Base-by-base conservation (phyloP, 1,284 basidiomycete genomes). In the Pseudozyma tsukubaensis region DNA sequence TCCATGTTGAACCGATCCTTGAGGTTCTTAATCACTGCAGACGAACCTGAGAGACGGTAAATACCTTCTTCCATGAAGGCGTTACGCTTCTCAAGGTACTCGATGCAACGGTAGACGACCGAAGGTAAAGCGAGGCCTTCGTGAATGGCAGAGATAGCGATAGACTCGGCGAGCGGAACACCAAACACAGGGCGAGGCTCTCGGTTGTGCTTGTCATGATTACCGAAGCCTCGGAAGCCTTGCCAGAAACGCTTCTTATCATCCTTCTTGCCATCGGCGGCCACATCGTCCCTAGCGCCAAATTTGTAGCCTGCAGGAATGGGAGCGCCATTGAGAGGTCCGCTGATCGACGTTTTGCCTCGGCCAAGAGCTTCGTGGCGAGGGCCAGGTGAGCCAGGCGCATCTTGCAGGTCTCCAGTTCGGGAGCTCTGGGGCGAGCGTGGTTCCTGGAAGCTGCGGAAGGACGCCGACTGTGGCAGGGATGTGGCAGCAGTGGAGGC, bases 31-130 rank as follows among this genome's bases (percentile, higher is more conserved):
- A 98, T 95, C 56, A 95, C 94, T 32, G 94, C 93, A 4, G 80
- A 75, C 44, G 74, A 78, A 35, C 83, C 84, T 4, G 76, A 80
- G 57, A 99, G 87, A 55, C 96, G 90, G 86, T 99, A 99, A 75
- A 99, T 97, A 39, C 96, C 96, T 86, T 99, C 96, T 83, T 99
- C 96, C 79, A 92, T 90, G 74, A 97, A 92, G 11, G 96, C 96
- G 81, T 93, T 89, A 85, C 94, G 94, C 36, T 90, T 89, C 53
- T 86, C 85, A 21, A 86, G 81, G 57, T 85, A 86, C 62, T 86
- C 85, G 47, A 86, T 84, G 77, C 92, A 94, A 59, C 96, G 90
- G 87, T 95, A 98, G 35, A 97, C 92, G 66, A 99, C 92, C 4
- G 94, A 93, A 1, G 96, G 97, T 18, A 99, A 87, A 76, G 92